These are phyloP conservation scores for Ganoderma lingzhi DNA, from an alignment of 1,284 basidiomycete genomes.

Conservation along the genomic window DNA sequence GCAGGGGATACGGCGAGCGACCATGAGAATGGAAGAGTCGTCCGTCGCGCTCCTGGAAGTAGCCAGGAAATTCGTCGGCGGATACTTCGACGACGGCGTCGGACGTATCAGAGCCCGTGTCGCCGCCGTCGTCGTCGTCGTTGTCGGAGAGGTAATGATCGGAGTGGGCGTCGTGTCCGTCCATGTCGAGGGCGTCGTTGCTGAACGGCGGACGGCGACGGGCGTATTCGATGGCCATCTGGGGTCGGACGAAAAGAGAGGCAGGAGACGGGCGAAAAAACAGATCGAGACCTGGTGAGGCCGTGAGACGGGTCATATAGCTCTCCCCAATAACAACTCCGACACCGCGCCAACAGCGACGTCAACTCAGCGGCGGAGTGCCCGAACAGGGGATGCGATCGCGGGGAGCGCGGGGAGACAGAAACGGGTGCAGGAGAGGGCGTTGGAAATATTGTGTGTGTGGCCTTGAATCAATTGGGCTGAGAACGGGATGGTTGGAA, in stretches of 20 bases:
- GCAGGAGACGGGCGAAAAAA: constrained; percentile 27
- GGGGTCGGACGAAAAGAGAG: constrained; percentile 23
- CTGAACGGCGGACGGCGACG: constrained; percentile 18
- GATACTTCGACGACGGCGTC: constrained; percentile 50
- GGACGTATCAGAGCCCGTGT: constrained; percentile 50
- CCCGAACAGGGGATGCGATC: constrained; percentile 30
- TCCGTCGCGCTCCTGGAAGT: constrained; percentile 62
- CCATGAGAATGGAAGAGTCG: constrained; percentile 73
- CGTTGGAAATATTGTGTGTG: constrained; percentile 11
- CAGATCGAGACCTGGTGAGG: constrained; percentile 28
- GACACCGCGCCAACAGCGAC: constrained; percentile 38
- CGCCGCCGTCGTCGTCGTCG: constrained; percentile 37
- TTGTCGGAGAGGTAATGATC: constrained; percentile 13
- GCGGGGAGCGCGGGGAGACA: constrained; percentile 12
- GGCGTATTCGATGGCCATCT: constrained; percentile 34
- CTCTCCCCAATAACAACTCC: constrained; percentile 35
- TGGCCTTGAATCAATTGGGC: not conserved
- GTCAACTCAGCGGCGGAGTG: constrained; percentile 40
- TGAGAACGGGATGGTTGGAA: constrained; percentile 21
- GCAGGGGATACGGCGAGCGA: constrained; percentile 68
- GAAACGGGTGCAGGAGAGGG: constrained; percentile 17
- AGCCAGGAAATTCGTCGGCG: constrained; percentile 60
- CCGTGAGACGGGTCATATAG: constrained; percentile 30
- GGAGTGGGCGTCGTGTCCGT: constrained; percentile 15
- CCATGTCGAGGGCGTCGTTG: constrained; percentile 23